Evolutionary conservation across 805 yeast species (phyloP), one percentile per base, ranked within the genome.

Genomic region (Yarrowia sp.): DNA sequence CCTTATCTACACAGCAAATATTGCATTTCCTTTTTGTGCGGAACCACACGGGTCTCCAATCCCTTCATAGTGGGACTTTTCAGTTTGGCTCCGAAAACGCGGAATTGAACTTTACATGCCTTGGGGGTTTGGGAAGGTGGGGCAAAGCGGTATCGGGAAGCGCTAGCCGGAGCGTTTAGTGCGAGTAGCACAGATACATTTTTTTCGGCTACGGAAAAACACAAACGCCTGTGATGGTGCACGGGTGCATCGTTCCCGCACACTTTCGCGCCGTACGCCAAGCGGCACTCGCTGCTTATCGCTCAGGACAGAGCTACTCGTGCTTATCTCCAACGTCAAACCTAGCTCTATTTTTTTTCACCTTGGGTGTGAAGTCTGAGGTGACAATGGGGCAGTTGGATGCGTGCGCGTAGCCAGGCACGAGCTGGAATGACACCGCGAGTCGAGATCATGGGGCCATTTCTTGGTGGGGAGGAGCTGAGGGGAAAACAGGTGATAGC

Each of bases 91-190:
- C 58, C 58, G 58, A 51, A 51, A 33, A 18, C 8, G 18, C 14
- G 53, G n/a, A 32, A 32, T 22, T 17, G 43, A 51, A 51, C 58
- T 51, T n/a, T 51, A 51, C 58, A 51, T 33, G 43, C 58, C 58
- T 51, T 51, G 58, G 58, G 57, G 57, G 58, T 51, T 51, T 51
- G 43, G 57, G 57, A 35, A 50, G 42, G 58, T 10, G 58, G 58
- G 58, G 58, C 18, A 22, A 10, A 36, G 58, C 58, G 58, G 28
- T 51, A 51, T 51, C 58, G 58, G 43, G 28, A 22, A 22, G 28
- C 28, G 28, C 28, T 22, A 22, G 28, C 28, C 28, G 28, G 28
- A 35, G 38, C 10, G 38, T 10, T 11, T 10, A 35, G 13, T 35
- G 38, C 13, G 38, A 10, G 38, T 11, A 35, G 13, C 38, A 35